Base-by-base conservation (phyloP, 2,329 filamentous ascomycete genomes). In the Monosporascus cannonballus region DNA sequence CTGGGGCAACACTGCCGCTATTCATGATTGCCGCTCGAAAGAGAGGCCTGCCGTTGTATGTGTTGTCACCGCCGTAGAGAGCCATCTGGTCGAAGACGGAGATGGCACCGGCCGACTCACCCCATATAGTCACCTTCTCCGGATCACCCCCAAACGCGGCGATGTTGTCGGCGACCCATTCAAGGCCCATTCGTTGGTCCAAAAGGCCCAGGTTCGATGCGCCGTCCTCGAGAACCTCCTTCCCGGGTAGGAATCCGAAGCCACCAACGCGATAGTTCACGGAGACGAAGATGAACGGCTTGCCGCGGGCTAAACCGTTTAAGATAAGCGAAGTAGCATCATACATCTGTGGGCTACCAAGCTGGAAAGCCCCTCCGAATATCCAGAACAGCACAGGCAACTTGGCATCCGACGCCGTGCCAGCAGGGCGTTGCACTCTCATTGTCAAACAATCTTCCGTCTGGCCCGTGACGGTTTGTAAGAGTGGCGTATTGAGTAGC, bases 1-100 rank as follows among this genome's bases (percentile, higher is more conserved):
- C 76, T 0, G 85, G 85, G 0, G 81, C 69, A 2, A 86, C 67
- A 52, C 76, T 82, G 2, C 87, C 87, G 2, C 84, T 88, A 71
- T 87, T 81, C 88, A 94, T 92, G 60, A 93, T 92, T 25, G 76
- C 88, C 1, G 75, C 88, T 25, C 86, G 81, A 78, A 94, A 93
- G 0, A 94, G 76, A 1, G 84, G 75, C 61, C 86, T 83, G 50
- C 84, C 86, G 2, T 91, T 90, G 72, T 92, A 91, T 0, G 74
- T 84, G 64, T 83, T 81, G 67, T 93, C 75, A 6, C 89, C 89
- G 36, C 83, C 79, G 59, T 89, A 90, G 11, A 92, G 73, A 1
- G 82, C 73, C 80, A 90, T 90, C 60, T 93, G 89, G 61, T 91
- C 81, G 48, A 87, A 79, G 1, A 89, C 86, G 0, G 86, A 90